Percentiles rank a stretch among this genome's conserved stretches.
phyloP scores from a whole-genome alignment of 2,329 filamentous ascomycete genomes.

The Raffaelea albimanens region DNA sequence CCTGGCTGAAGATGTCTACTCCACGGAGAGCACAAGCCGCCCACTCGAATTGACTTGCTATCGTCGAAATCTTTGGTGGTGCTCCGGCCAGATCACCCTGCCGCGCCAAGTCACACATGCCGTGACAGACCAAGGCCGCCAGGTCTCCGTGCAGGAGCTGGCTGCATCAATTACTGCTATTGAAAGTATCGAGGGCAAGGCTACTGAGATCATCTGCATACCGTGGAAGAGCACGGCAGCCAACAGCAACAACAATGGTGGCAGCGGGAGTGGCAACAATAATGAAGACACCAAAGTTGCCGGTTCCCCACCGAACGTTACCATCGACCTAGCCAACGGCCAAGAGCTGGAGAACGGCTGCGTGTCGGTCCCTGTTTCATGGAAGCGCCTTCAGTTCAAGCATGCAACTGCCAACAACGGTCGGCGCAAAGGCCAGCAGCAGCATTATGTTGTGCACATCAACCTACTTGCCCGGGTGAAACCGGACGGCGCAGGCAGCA shows the following conservation, averaged over 20 bases:
- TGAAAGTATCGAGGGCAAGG: conserved; percentile 86
- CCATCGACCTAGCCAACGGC: conserved; percentile 44
- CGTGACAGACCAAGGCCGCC: conserved; percentile 64
- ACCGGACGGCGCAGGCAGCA: conserved; percentile 19
- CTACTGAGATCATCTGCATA: conserved; percentile 90
- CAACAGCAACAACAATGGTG: conserved; percentile 6
- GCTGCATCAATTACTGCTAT: conserved; percentile 75
- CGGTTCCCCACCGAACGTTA: conserved; percentile 41
- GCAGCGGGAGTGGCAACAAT: conserved; percentile 25
- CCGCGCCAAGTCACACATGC: conserved; percentile 64
- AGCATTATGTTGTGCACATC: conserved; percentile 86
- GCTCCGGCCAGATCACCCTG: conserved; percentile 75
- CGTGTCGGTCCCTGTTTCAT: conserved; percentile 74
- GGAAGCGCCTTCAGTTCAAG: conserved; percentile 92
- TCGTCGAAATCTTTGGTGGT: conserved; percentile 88
- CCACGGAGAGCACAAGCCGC: conserved; percentile 43
- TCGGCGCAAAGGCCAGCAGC: conserved; percentile 83
- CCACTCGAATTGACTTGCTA: conserved; percentile 88
- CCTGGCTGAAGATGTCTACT: conserved; percentile 71
- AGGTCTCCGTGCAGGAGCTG: conserved; percentile 67
- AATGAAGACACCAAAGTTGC: conserved; percentile 35
- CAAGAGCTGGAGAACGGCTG: conserved; percentile 65
- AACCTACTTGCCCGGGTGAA: conserved; percentile 51
- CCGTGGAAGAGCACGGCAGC: conserved; percentile 80
- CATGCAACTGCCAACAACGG: conserved; percentile 96